Base-by-base conservation (phyloP, 257 asterid genomes). In the Vinca minor region DNA sequence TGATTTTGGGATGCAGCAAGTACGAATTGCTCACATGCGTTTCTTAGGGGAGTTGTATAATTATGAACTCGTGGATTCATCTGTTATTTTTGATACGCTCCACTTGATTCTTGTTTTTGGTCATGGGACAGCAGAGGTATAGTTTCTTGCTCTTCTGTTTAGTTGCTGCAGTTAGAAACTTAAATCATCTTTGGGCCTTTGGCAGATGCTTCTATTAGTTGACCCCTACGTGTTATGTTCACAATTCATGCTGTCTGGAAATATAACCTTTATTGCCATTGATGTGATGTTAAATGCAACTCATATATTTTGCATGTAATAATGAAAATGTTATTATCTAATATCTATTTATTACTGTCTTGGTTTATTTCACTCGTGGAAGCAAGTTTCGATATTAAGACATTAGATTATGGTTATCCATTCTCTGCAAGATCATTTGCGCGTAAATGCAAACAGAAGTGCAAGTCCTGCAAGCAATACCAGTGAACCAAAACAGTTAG, bases 41-140 rank as follows among this genome's bases (percentile, higher is more conserved):
- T 87, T 93, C 81, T 62, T 89, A 75, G 99, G 99, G 65, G 99
- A 93, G 81, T 72, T 93, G 69, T 93, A 89, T 82, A 93, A 89
- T 79, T 93, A 93, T 71, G 92, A 89, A 74, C 97, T 87, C 72
- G 96, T 93, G 20, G 99, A 89, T 73, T 93, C 99, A 48, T 87
- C 96, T 65, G 94, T 93, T 74, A 85, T 93, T 46, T 93, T 93
- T 72, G 97, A 93, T 76, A 87, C 96, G 3, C 96, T 93, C 31
- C 79, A 83, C 75, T 79, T 89, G 77, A 81, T 90, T 72, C 85
- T 89, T 44, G 77, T 67, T 68, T 93, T 87, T 74, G 96, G 96
- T 73, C 86, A 93, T 82, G 97, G 97, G 69, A 85, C 95, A 47
- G 32, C 83, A 34, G 97, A 93, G 98, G 98, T 89, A 81, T 63